Evolutionary conservation across 192 early-diverging fungal genomes (phyloP).

Genomic region (Bifiguratus adelaidae): DNA sequence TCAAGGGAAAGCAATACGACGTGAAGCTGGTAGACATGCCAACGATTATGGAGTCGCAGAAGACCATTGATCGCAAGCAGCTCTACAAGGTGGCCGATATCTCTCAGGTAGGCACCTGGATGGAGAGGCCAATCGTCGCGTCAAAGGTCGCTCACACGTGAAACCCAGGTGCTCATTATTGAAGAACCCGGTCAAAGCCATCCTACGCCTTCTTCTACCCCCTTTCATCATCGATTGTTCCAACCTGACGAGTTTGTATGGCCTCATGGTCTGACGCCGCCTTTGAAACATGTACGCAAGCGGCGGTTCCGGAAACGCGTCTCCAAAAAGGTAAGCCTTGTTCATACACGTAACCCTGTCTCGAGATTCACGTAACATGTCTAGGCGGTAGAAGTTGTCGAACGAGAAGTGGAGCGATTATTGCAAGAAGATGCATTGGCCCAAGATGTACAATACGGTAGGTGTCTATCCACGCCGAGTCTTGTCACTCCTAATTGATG

Average conservation of each 20-base stretch:
- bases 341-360: neutral
- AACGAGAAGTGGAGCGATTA: conserved; percentile 71
- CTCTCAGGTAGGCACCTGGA: conserved; percentile 49
- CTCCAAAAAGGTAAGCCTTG: conserved; percentile 47
- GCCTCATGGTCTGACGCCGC: conserved; percentile 72
- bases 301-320: conserved; percentile 73
- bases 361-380: neutral
- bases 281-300: conserved; percentile 65
- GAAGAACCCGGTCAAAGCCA: too few species aligned
- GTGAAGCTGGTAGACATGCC: conserved; percentile 77
- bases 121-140: conserved; percentile 1
- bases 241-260: conserved; percentile 55
- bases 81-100: conserved; percentile 81
- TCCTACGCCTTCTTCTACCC: neutral
- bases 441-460: conserved; percentile 60
- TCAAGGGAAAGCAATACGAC: conserved; percentile 38
- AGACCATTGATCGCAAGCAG: conserved; percentile 78
- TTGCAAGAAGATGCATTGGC: conserved; percentile 62
- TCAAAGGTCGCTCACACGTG: conserved; percentile 5
- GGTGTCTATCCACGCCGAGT: conserved; percentile 8
- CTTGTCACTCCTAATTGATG: conserved; percentile 10
- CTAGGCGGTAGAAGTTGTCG: conserved; percentile 74
- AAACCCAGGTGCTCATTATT: conserved; percentile 46
- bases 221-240: neutral
- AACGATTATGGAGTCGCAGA: conserved; percentile 77